phyloP scores from a whole-genome alignment of 2,329 filamentous ascomycete genomes.

The Colletotrichum plurivorum region DNA sequence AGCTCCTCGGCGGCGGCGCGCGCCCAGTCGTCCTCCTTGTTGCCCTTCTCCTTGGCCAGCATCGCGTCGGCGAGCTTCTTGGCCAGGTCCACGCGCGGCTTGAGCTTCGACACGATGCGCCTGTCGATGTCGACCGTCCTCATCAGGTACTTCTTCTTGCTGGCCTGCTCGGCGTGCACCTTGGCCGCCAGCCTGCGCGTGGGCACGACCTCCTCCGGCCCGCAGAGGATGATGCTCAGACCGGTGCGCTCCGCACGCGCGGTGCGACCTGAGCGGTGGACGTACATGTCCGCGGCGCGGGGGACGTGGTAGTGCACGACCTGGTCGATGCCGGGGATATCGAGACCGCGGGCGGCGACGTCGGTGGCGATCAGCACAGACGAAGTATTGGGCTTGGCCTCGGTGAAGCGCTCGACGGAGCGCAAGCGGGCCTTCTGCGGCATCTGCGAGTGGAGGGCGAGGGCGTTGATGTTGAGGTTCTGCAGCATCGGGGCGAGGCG shows the following conservation, averaged over 20 bases:
- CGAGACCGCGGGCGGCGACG: conserved; percentile 92
- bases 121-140: conserved; percentile 87
- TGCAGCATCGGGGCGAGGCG: conserved; percentile 88
- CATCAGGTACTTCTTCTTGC: conserved; percentile 73
- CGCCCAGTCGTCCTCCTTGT: conserved; percentile 88
- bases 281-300: conserved; percentile 91
- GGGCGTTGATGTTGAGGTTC: conserved; percentile 81
- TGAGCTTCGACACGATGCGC: conserved; percentile 81
- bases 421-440: conserved; percentile 94
- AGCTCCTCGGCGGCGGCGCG: conserved; percentile 89
- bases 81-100: conserved; percentile 83
- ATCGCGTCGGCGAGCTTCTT: conserved; percentile 88
- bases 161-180: conserved; percentile 77
- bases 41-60: conserved; percentile 89
- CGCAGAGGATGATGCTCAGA: conserved; percentile 88
- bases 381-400: conserved; percentile 64
- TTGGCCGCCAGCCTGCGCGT: conserved; percentile 89
- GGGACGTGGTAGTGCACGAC: conserved; percentile 97
- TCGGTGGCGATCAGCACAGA: conserved; percentile 92
- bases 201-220: conserved; percentile 89
- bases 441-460: conserved; percentile 94
- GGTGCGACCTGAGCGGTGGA: conserved; percentile 94
- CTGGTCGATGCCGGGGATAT: conserved; percentile 90
- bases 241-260: conserved; percentile 85
- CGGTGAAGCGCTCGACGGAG: conserved; percentile 89